These are phyloP conservation scores for Ogataea salicorniae DNA, from an alignment of 805 yeast genomes.

Conservation along the genomic window DNA sequence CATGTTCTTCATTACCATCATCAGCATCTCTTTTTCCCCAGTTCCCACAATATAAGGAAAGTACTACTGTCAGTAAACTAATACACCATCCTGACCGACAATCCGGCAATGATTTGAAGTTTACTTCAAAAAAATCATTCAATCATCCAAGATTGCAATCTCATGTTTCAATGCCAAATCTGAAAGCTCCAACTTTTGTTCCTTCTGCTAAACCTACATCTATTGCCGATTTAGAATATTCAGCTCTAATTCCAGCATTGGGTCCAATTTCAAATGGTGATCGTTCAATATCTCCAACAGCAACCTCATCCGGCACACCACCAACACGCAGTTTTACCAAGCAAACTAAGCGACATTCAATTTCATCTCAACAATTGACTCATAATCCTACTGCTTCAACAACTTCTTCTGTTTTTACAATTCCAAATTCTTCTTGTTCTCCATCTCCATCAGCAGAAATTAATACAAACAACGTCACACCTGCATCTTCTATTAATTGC, in stretches of 20 bases:
- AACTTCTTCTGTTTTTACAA: slow-evolving; percentile 11
- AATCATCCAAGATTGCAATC: neutral
- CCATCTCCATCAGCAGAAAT: slow-evolving; percentile 20
- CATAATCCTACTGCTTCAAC: slow-evolving; percentile 12
- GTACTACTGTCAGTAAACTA: neutral
- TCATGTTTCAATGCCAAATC: slow-evolving; percentile 12
- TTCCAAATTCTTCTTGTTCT: slow-evolving; percentile 14
- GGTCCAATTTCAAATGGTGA: slow-evolving; percentile 4
- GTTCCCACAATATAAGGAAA: neutral
- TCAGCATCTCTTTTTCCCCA: neutral
- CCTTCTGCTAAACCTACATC: neutral
- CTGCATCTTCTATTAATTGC: slow-evolving; percentile 19
- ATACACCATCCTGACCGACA: neutral
- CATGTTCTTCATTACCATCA: neutral
- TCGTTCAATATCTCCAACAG: slow-evolving; percentile 2
- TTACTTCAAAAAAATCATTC: neutral
- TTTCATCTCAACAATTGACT: slow-evolving; percentile 10
- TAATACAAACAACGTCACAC: slow-evolving; percentile 12
- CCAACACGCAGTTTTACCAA: neutral
- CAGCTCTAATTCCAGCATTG: neutral
- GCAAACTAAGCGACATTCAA: slow-evolving; percentile 2
- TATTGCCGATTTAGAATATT: neutral
- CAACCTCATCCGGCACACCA: neutral
- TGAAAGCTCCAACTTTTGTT: slow-evolving; percentile 3
- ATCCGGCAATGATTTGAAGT: neutral